Conservation (phyloP, 2,329 filamentous ascomycete genomes). For the Stromatinia cepivora region DNA sequence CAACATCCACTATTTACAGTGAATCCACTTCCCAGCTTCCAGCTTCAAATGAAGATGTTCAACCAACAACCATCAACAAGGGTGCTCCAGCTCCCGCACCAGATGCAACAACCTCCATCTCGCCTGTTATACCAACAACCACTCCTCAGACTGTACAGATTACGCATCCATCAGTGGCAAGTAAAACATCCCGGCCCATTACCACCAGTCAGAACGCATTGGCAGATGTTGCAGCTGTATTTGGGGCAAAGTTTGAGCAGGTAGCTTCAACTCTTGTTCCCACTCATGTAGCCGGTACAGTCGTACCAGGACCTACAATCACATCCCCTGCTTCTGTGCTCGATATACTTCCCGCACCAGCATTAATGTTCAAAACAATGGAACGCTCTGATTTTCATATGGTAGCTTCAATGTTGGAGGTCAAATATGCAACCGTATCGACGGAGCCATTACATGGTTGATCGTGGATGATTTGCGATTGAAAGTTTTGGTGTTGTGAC, state of each 20-base stretch:
- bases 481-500: background rate
- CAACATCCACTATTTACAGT: background rate
- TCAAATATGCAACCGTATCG: constrained; percentile 14
- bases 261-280: constrained; percentile 6
- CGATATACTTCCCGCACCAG: constrained; percentile 4
- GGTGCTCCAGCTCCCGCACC: background rate
- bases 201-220: constrained; percentile 14
- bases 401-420: constrained; percentile 19
- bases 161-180: background rate
- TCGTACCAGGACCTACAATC: background rate
- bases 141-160: background rate
- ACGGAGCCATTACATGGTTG: background rate
- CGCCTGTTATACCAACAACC: background rate
- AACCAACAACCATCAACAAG: background rate
- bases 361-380: constrained; percentile 13
- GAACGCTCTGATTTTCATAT: background rate
- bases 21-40: background rate
- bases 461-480: background rate
- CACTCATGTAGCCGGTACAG: background rate
- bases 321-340: constrained; percentile 2
- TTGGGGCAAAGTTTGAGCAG: constrained; percentile 9
- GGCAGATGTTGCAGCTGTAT: constrained; percentile 23
- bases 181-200: background rate
- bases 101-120: background rate
- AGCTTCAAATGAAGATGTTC: background rate